Evolutionary conservation across 2,329 filamentous ascomycete species (phyloP).

Genomic region (Macrophomina tecta): DNA sequence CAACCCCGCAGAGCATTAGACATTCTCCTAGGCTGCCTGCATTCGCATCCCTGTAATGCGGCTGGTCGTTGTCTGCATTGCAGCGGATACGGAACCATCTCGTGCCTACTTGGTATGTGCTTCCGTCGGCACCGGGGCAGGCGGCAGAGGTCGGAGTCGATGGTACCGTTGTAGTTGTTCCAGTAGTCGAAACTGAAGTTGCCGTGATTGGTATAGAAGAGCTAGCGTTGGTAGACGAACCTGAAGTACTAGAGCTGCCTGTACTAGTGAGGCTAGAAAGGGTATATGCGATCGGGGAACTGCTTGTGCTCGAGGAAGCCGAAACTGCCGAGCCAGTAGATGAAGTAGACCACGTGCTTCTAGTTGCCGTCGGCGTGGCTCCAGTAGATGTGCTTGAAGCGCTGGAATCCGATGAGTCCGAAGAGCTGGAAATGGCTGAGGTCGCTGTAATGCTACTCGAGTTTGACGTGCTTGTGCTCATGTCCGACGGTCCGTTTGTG

Average conservation of each 20-base stretch:
- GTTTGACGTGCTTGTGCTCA: background rate
- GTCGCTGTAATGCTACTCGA: background rate
- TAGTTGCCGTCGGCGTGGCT: background rate
- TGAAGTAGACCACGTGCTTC: background rate
- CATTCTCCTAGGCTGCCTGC: background rate
- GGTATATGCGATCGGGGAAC: background rate
- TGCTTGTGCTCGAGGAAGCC: background rate
- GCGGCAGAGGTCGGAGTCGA: background rate
- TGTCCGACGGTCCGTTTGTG: background rate
- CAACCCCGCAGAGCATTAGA: background rate
- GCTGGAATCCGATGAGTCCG: background rate
- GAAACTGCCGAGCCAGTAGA: background rate
- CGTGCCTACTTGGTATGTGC: background rate
- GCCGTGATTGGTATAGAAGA: background rate
- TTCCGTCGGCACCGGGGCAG: background rate
- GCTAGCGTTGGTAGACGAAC: background rate
- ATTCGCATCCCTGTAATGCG: background rate
- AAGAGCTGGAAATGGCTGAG: background rate
- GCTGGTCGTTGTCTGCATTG: background rate
- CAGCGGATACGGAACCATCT: background rate
- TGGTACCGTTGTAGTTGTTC: background rate
- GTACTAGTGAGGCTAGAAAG: background rate
- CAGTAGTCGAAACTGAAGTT: background rate
- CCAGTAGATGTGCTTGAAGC: background rate
- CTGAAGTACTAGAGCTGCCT: background rate